These are phyloP conservation scores for Cladosporium austrohemisphaericum DNA, from an alignment of 2,329 filamentous ascomycete genomes.

Conservation along the genomic window DNA sequence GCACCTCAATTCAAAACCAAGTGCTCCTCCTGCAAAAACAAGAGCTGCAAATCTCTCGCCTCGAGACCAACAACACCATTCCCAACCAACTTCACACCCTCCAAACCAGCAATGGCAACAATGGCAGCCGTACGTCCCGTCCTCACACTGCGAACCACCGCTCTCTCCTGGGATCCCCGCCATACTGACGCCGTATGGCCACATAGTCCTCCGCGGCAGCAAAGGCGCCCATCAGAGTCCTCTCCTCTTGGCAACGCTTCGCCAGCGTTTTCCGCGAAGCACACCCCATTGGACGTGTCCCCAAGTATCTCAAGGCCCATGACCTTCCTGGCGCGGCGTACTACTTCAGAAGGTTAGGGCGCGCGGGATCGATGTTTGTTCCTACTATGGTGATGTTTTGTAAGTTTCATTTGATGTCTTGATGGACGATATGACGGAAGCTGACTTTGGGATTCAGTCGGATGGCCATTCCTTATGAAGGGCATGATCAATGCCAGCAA, in stretches of 20 bases:
- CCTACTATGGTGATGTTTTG: constrained; percentile 9
- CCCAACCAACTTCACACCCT: not conserved
- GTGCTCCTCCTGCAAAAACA: constrained; percentile 7
- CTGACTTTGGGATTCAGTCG: not conserved
- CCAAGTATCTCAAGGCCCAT: constrained; percentile 10
- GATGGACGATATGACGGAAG: too few relatives aligned
- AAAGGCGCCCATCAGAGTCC: constrained; percentile 6
- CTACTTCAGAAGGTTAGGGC: constrained; percentile 7
- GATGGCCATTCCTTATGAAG: constrained; percentile 4
- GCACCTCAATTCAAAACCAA: not conserved
- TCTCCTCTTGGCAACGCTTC: constrained; percentile 7
- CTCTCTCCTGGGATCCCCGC: not conserved
- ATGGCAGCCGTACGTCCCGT: not conserved
- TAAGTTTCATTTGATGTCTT: constrained; percentile 3
- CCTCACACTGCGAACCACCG: not conserved
- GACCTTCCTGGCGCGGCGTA: constrained; percentile 1
- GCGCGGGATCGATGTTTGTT: constrained; percentile 10
- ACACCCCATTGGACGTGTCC: constrained; percentile 12
- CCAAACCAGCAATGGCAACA: not conserved
- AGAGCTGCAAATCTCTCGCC: constrained; percentile 8
- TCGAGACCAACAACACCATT: not conserved
- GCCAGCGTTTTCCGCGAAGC: constrained; percentile 14
- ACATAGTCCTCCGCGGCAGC: not conserved
- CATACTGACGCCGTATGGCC: constrained; percentile 13
- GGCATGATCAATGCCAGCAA: constrained; percentile 10